Conservation (phyloP, 306 rosid genomes). For the Prunus salicina region DNA sequence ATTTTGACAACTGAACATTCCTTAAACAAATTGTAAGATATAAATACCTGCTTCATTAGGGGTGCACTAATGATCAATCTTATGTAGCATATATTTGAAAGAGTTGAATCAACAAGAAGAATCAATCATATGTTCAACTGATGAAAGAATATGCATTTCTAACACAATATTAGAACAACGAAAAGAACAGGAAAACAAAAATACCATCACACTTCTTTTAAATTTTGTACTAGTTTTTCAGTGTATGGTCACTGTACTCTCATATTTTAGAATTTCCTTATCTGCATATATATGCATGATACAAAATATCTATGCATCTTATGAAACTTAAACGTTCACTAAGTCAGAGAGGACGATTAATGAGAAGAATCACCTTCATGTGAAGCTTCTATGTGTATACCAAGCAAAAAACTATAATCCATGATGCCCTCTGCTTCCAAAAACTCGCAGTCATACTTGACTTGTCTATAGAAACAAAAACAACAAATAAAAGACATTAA, state of each 20-base stretch:
- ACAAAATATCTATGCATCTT: neutral
- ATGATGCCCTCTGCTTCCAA: slow-evolving; percentile 47
- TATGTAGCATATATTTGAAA: neutral
- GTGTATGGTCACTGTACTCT: neutral
- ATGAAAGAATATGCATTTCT: neutral
- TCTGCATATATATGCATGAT: neutral
- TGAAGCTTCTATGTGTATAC: slow-evolving; percentile 26
- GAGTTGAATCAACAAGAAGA: neutral
- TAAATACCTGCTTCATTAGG: neutral
- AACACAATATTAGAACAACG: neutral
- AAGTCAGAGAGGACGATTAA: neutral
- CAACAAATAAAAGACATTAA: neutral
- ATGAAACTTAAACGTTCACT: neutral
- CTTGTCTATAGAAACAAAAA: slow-evolving; percentile 31
- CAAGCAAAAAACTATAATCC: slow-evolving; percentile 48
- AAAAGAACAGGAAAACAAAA: neutral
- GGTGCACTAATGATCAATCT: neutral
- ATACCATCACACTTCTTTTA: neutral
- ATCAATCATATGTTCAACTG: neutral
- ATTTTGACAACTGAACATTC: too few species aligned
- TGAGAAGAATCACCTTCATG: slow-evolving; percentile 28
- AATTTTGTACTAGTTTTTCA: neutral
- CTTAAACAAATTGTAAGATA: too few species aligned
- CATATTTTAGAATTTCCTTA: neutral
- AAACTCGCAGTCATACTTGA: slow-evolving; percentile 46